Evolutionary conservation across 192 early-diverging fungal species (phyloP), one percentile per base, ranked within the genome.

Genomic region (Backusella tarrabulga): DNA sequence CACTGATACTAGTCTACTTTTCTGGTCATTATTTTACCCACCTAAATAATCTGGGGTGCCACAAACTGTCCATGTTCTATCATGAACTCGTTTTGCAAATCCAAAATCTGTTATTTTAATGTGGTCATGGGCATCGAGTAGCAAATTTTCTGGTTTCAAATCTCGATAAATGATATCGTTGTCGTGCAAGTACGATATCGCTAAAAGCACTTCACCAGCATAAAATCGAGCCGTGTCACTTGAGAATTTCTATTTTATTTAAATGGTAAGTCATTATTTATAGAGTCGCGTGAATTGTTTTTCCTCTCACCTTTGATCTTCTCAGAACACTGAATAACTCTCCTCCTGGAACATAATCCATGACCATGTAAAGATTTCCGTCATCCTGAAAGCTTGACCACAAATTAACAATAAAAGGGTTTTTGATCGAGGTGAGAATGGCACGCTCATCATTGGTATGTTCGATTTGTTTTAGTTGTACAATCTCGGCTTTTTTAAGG

Each of bases 81-180:
- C 81, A 4, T 26, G 41, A 35, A 96, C 93, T 50, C 88, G 87
- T 84, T 96, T 96, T 70, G 94, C 93, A 87, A 96, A 96, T 12
- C 95, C 95, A 87, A 96, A 96, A 85, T 96, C 94, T 1, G 95
- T 91, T 76, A 96, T 93, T 82, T 96, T 96, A 80, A 96, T 89
- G 79, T 96, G 90, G 3, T 94, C 95, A 38, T 87, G 71, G 21
- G 85, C 84, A 79, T 95, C 94, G 41, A 96, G 82, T 72, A 90
- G 76, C 7, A 91, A 69, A 69, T 91, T 90, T 75, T 96, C 95
- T 17, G 95, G 95, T 80, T 96, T 96, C 67, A 95, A 79, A 81
- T 96, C 95, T 38, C 95, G 85, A 83, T 95, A 95, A 71, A 96
- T 92, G 67, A 96, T 94, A 79, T 96, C 88, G 60, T 89, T 80